Conservation (phyloP, 2,329 filamentous ascomycete genomes). For the Paraconiothyrium sp. region DNA sequence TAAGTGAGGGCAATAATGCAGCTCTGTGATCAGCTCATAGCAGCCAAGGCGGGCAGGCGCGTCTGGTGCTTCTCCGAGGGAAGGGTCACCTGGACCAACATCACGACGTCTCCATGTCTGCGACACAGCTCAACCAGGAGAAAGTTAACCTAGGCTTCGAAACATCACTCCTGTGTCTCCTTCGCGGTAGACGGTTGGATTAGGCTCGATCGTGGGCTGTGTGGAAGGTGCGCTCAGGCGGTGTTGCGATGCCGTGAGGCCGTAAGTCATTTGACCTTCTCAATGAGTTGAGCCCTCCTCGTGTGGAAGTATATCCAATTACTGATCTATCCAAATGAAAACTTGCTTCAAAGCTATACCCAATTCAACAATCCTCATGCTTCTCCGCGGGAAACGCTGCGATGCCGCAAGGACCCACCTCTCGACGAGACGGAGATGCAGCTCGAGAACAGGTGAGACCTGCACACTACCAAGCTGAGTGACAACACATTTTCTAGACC, state of each 20-base stretch:
- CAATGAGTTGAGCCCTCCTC: no score
- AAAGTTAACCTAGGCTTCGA: background rate
- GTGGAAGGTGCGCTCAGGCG: no score
- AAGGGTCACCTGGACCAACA: background rate
- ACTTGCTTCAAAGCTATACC: background rate
- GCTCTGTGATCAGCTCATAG: background rate
- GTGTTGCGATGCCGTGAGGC: no score
- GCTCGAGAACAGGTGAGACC: background rate
- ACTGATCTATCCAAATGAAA: background rate
- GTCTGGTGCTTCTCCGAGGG: slow-evolving; percentile 14
- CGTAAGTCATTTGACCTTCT: no score
- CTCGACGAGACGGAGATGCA: background rate
- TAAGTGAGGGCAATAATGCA: background rate
- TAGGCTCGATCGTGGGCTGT: no score
- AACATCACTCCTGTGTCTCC: no score
- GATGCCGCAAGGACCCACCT: background rate
- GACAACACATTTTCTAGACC: background rate
- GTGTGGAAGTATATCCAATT: no score
- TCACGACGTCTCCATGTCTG: slow-evolving; percentile 4
- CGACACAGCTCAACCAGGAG: background rate
- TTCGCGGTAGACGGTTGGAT: no score
- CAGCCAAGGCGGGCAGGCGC: background rate
- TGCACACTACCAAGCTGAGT: background rate
- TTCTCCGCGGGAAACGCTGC: background rate
- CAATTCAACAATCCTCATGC: background rate